Conservation (phyloP, 371 early-diverging fungal genomes). For the Gilbertella persicaria region DNA sequence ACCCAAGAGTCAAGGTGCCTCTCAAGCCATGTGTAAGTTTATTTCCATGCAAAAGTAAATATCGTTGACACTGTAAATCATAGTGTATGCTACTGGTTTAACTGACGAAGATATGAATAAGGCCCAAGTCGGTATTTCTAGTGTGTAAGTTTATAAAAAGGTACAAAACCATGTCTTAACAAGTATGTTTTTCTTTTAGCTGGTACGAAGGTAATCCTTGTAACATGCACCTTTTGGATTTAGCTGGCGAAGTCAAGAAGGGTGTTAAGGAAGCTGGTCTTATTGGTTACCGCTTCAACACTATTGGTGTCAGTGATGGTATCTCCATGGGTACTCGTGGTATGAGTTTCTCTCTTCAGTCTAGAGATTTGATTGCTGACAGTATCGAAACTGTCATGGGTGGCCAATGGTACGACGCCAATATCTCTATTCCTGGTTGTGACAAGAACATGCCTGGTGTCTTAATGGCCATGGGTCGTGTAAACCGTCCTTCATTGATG, state of each 20-base stretch:
- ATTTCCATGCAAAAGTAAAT: neutral
- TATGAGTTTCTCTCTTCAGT: constrained; percentile 95
- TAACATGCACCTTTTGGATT: constrained; percentile 97
- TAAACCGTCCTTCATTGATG: constrained; percentile 95
- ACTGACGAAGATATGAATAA: constrained; percentile 78
- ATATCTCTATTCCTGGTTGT: constrained; percentile 62
- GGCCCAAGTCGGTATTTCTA: constrained; percentile 93
- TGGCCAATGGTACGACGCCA: constrained; percentile 56
- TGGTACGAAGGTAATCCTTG: constrained; percentile 99
- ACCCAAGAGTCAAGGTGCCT: constrained; percentile 91
- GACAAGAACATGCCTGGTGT: constrained; percentile 99
- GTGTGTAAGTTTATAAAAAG: constrained; percentile 65
- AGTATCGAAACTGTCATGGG: constrained; percentile 89
- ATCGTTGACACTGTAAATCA: neutral
- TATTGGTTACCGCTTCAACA: constrained; percentile 95
- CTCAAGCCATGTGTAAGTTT: constrained; percentile 94
- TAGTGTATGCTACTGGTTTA: constrained; percentile 92
- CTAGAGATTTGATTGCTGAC: constrained; percentile 97
- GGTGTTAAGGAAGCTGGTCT: constrained; percentile 88
- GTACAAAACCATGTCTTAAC: too few species aligned
- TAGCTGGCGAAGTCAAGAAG: constrained; percentile 87
- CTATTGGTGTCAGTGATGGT: constrained; percentile 96
- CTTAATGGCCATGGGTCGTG: constrained; percentile 93
- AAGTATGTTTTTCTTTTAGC: constrained; percentile 26
- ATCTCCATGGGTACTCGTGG: constrained; percentile 96